These are phyloP conservation scores for Penicillium sp. DNA, from an alignment of 2,329 filamentous ascomycete genomes.

Conservation along the genomic window DNA sequence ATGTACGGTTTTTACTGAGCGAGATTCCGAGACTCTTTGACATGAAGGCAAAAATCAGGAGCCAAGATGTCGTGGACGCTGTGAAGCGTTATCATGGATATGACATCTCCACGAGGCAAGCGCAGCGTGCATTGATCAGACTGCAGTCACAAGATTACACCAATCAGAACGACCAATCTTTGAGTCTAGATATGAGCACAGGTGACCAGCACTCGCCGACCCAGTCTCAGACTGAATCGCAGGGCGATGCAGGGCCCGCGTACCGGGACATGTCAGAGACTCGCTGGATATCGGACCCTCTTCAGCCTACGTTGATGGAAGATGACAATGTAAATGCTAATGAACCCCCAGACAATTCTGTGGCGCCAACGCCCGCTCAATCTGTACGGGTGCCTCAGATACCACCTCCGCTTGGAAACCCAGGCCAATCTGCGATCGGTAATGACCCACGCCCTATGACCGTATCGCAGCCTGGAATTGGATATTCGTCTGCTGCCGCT, in stretches of 20 bases:
- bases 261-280: conserved; percentile 30
- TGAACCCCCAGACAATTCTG: conserved; percentile 21
- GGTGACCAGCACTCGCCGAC: conserved; percentile 27
- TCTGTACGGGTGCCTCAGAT: conserved; percentile 21
- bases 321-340: conserved; percentile 23
- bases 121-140: conserved; percentile 38
- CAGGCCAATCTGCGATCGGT: conserved; percentile 22
- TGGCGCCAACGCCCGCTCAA: conserved; percentile 20
- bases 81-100: conserved; percentile 44
- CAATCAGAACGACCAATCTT: conserved; percentile 21
- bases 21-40: conserved; percentile 44
- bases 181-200: conserved; percentile 24
- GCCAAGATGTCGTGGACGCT: conserved; percentile 41
- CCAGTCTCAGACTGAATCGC: conserved; percentile 26
- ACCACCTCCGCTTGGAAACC: conserved; percentile 20
- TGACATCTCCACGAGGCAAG: conserved; percentile 41
- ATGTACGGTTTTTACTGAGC: conserved; percentile 38
- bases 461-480: conserved; percentile 24
- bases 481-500: conserved; percentile 20
- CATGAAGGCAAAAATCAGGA: conserved; percentile 36
- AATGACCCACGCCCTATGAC: conserved; percentile 24
- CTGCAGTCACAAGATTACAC: conserved; percentile 32
- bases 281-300: conserved; percentile 34
- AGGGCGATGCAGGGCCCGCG: conserved; percentile 23
- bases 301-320: conserved; percentile 29